phyloP scores from a whole-genome alignment of 176 grass and related monocot genomes.

The Ensete glaucum region DNA sequence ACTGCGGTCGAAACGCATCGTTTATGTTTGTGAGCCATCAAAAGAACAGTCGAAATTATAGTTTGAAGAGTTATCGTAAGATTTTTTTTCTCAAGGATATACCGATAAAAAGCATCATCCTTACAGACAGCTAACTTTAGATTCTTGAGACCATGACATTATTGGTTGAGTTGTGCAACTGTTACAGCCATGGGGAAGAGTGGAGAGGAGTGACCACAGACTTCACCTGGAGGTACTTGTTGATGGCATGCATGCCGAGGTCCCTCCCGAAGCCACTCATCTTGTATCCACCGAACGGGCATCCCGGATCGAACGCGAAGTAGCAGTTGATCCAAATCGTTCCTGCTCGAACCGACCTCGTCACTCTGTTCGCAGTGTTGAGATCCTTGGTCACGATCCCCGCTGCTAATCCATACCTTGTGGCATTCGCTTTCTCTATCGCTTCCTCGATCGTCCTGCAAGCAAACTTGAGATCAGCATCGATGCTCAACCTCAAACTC shows the following conservation, averaged over 20 bases:
- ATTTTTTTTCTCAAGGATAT: too few species aligned
- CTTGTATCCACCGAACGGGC: slow-evolving; percentile 15
- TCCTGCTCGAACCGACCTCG: slow-evolving; percentile 19
- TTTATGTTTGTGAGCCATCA: too few species aligned
- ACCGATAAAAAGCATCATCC: too few species aligned
- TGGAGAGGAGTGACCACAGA: slow-evolving; percentile 17
- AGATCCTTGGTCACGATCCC: slow-evolving; percentile 12
- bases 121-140: too few species aligned
- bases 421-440: slow-evolving; percentile 16
- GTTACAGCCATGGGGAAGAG: slow-evolving; percentile 11
- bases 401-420: slow-evolving; percentile 5
- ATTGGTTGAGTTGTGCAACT: background rate
- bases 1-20: too few species aligned
- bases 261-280: slow-evolving; percentile 19
- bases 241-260: background rate
- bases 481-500: background rate
- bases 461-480: background rate
- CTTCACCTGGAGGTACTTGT: slow-evolving; percentile 16
- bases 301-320: slow-evolving; percentile 10
- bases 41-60: too few species aligned
- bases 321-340: slow-evolving; percentile 20
- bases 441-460: slow-evolving; percentile 13
- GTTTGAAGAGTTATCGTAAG: too few species aligned
- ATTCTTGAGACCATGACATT: too few species aligned
- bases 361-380: slow-evolving; percentile 11